phyloP scores from a whole-genome alignment of 1,139 yeast species.

The Yamadazyma friedrichii region DNA sequence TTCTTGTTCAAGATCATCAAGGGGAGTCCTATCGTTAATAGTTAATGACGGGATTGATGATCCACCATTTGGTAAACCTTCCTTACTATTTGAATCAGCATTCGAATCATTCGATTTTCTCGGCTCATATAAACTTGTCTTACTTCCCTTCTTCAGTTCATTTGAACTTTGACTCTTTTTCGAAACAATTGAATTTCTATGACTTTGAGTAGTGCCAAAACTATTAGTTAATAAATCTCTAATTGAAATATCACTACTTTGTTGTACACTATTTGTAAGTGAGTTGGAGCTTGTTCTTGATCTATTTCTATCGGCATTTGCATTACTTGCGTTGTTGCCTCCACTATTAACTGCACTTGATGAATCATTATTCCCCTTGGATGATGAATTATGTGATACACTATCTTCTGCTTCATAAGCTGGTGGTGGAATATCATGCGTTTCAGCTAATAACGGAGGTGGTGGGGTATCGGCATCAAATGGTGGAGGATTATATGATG shows the following conservation, averaged over 20 bases:
- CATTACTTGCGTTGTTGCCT: not conserved
- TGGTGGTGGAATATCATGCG: conserved; percentile 25
- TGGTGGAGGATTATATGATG: conserved; percentile 44
- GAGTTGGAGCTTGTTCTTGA: conserved; percentile 11
- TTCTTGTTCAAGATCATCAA: not conserved
- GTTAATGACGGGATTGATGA: conserved; percentile 3
- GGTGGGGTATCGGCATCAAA: conserved; percentile 36
- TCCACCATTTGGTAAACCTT: too few species aligned
- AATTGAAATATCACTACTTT: conserved; percentile 18
- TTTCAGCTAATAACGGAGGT: conserved; percentile 18
- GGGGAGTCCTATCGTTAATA: conserved; percentile 1
- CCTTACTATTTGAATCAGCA: not conserved
- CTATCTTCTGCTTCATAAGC: conserved; percentile 30
- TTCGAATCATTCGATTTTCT: conserved; percentile 3
- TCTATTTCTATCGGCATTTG: conserved; percentile 4
- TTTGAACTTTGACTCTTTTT: conserved; percentile 16
- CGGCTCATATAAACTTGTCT: conserved; percentile 1
- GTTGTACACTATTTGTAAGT: conserved; percentile 3
- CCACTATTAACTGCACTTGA: conserved; percentile 3
- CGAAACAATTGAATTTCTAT: conserved; percentile 13
- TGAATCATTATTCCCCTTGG: conserved; percentile 4
- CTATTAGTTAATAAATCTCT: conserved; percentile 21
- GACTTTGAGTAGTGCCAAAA: conserved; percentile 9
- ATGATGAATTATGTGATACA: conserved; percentile 11
- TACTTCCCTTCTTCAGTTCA: conserved; percentile 10